Evolutionary conservation across 164 flowering plant species (phyloP), one percentile per base, ranked within the genome.

Genomic region (Santalum album): DNA sequence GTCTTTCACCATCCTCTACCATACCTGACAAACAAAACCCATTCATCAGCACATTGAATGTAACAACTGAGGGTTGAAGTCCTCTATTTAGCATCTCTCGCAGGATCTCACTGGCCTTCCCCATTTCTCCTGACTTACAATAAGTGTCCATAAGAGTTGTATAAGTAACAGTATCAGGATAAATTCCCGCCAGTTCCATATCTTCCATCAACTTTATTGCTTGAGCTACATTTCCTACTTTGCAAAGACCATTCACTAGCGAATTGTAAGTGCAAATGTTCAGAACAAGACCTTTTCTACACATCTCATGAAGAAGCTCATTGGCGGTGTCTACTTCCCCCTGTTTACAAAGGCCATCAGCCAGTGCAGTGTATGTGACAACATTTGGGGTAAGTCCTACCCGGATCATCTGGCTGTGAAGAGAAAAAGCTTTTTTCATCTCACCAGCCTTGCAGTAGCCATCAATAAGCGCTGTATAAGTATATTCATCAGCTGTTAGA

Each of bases 21-120:
- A 77, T 77, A 54, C 87, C 90, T 14, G 69, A 65, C 70, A 65
- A 57, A 53, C 87, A 84, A 65, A 79, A 79, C 7, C 87, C 87
- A 64, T 78, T 81, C 81, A 84, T 81, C 36, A 84, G 66, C 61
- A 84, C 87, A 65, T 81, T 79, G 56, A 84, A 84, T 62, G 90
- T 84, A 35, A 84, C 85, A 59, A 74, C 44, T 23, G 87, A 70
- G 17, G 91, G 91, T 55, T 79, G 67, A 32, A 79, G 53, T 16
- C 84, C 85, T 64, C 44, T 73, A 50, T 68, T 71, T 19, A 81
- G 68, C 91, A 84, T 84, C 62, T 65, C 67, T 18, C 53, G 71
- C 38, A 84, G 61, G 26, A 84, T 64, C 49, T 72, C 70, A 36
- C 79, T 80, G 10, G 91, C 87, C 61, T 55, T 72, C 44, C 9